These are phyloP conservation scores for Lotus japonicus DNA, from an alignment of 306 rosid genomes.

Conservation along the genomic window DNA sequence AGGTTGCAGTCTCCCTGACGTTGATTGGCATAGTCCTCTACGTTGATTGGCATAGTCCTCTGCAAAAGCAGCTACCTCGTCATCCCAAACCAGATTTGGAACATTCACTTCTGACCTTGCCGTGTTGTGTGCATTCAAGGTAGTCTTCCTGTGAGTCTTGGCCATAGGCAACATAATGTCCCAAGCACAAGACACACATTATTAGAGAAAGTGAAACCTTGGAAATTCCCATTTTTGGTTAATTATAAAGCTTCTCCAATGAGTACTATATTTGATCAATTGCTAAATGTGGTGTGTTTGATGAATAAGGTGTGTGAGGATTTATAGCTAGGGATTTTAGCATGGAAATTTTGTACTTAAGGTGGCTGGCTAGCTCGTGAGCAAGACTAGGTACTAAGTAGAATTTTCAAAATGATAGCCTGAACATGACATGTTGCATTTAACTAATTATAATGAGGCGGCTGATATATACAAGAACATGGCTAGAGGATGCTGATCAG, in stretches of 20 bases:
- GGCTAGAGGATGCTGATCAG: too few species aligned
- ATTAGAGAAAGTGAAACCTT: not conserved
- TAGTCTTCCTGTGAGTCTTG: conserved; percentile 26
- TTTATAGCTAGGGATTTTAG: not conserved
- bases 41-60: conserved; percentile 17
- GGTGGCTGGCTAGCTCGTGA: not conserved
- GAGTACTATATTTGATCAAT: not conserved
- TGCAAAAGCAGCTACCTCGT: conserved; percentile 22
- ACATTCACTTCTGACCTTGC: conserved; percentile 27
- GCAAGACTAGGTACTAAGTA: not conserved
- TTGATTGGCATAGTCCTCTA: conserved; percentile 9
- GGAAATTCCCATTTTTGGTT: not conserved
- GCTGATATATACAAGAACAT: too few species aligned
- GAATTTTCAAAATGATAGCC: not conserved
- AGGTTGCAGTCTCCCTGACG: conserved; percentile 17
- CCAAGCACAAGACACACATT: not conserved
- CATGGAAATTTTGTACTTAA: not conserved
- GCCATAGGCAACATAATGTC: not conserved
- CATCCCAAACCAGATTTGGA: conserved; percentile 22
- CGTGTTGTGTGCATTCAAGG: conserved; percentile 26
- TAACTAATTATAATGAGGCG: too few species aligned
- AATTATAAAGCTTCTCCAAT: not conserved
- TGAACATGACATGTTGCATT: not conserved
- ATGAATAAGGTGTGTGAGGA: not conserved
- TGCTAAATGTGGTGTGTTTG: not conserved